Conservation (phyloP, 2,329 filamentous ascomycete species). For the Cercospora sp. region DNA sequence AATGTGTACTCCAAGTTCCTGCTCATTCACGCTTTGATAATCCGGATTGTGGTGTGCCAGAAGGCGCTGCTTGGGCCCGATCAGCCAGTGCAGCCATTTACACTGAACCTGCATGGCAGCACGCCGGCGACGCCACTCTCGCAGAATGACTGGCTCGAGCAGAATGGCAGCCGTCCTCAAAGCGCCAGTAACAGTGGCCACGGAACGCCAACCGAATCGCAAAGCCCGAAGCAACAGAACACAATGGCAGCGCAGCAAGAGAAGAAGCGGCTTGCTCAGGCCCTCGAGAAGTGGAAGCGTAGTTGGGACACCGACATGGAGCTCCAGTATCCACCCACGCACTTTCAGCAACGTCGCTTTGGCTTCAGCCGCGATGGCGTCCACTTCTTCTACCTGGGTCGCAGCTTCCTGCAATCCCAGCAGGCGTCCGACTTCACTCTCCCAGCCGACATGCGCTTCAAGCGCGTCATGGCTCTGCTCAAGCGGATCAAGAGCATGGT, state of each 20-base stretch:
- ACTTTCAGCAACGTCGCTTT: conserved; percentile 58
- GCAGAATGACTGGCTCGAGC: conserved; percentile 60
- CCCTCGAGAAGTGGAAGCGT: conserved; percentile 70
- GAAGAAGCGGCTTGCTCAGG: conserved; percentile 50
- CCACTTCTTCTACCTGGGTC: conserved; percentile 73
- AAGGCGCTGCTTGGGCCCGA: conserved; percentile 41
- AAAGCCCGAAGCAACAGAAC: conserved; percentile 44
- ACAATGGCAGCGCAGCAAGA: conserved; percentile 53
- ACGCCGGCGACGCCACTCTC: conserved; percentile 59
- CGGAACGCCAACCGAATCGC: conserved; percentile 46
- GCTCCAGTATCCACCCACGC: conserved; percentile 62
- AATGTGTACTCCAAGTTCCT: conserved; percentile 75
- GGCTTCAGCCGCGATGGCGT: conserved; percentile 72
- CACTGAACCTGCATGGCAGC: conserved; percentile 40
- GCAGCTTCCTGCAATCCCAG: conserved; percentile 61
- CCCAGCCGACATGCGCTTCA: conserved; percentile 59
- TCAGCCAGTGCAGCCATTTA: conserved; percentile 32
- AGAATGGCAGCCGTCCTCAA: conserved; percentile 39
- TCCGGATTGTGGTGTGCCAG: conserved; percentile 60
- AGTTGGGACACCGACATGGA: conserved; percentile 71
- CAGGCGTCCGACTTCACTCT: conserved; percentile 53
- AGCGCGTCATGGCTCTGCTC: conserved; percentile 60
- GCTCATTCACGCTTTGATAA: conserved; percentile 67
- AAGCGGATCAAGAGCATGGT: conserved; percentile 64
- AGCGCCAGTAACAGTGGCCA: conserved; percentile 41